phyloP scores from a whole-genome alignment of 2,329 filamentous ascomycete species.

The Sarocladium oryzae region DNA sequence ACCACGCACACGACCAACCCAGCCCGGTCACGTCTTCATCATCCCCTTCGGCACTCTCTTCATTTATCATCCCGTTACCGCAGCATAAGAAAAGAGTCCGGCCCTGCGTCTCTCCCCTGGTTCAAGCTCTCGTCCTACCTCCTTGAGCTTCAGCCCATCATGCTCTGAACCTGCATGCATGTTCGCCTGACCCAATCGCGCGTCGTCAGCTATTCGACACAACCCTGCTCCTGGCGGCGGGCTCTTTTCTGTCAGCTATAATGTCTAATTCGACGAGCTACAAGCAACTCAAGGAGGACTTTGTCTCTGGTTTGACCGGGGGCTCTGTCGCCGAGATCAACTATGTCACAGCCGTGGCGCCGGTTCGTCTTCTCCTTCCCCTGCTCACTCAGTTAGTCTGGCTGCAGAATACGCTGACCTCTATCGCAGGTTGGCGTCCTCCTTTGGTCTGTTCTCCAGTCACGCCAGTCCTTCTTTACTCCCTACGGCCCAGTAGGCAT shows the following conservation, averaged over 20 bases:
- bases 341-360: constrained; percentile 74
- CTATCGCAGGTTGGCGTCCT: constrained; percentile 63
- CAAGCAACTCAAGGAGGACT: constrained; percentile 90
- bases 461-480: constrained; percentile 75
- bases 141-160: not conserved
- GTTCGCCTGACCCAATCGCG: not conserved
- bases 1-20: not conserved
- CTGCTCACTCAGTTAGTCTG: constrained; percentile 16
- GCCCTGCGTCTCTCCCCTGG: not conserved
- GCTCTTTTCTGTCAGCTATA: constrained; percentile 12
- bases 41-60: not conserved
- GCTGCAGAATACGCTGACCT: constrained; percentile 9
- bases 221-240: not conserved
- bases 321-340: constrained; percentile 82
- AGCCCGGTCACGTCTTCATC: not conserved
- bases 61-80: not conserved
- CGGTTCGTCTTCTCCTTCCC: constrained; percentile 46
- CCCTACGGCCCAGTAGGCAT: constrained; percentile 63
- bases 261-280: constrained; percentile 52
- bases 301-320: constrained; percentile 85
- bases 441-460: constrained; percentile 84
- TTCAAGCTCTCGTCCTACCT: too few relatives aligned
- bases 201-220: not conserved
- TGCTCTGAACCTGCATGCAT: not conserved
- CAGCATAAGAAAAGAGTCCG: constrained; percentile 3